phyloP scores from a whole-genome alignment of 202 grass and related monocot species.

The Schoenoplectus tabernaemontani region DNA sequence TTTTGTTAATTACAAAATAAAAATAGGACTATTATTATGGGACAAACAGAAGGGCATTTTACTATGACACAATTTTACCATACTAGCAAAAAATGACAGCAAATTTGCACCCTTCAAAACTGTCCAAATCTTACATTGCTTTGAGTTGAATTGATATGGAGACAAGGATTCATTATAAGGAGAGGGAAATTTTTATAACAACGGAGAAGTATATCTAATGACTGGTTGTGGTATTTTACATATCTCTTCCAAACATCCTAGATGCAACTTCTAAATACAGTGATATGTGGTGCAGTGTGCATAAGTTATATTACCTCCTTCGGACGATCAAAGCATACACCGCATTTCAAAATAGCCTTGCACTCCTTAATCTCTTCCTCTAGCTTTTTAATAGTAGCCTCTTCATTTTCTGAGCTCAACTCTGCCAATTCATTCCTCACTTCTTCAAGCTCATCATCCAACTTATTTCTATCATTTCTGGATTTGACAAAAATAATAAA shows the following conservation, averaged over 20 bases:
- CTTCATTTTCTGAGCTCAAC: conserved; percentile 72
- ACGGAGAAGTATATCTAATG: neutral
- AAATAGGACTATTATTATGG: neutral
- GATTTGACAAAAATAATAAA: conserved; percentile 25
- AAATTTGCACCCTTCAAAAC: neutral
- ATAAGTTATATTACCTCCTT: conserved; percentile 57
- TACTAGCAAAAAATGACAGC: neutral
- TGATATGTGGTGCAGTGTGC: neutral
- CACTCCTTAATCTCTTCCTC: conserved; percentile 90
- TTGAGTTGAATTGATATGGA: neutral
- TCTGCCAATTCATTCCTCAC: conserved; percentile 82
- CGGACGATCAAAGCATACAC: conserved; percentile 86
- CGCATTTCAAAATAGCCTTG: conserved; percentile 91
- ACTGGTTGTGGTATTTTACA: neutral
- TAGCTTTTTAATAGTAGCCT: conserved; percentile 73
- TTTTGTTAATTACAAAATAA: neutral
- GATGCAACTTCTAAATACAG: neutral
- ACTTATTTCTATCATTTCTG: conserved; percentile 76
- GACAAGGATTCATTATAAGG: neutral
- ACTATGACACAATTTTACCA: neutral
- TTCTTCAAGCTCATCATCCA: conserved; percentile 68
- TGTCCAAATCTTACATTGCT: neutral
- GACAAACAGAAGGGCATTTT: neutral
- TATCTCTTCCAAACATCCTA: neutral
- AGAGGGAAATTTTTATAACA: neutral